A percentile compares a stretch with the other conserved stretches of the same genome.
Conservation (phyloP, 495 filamentous ascomycete species). For the Tirmania nivea region DNA sequence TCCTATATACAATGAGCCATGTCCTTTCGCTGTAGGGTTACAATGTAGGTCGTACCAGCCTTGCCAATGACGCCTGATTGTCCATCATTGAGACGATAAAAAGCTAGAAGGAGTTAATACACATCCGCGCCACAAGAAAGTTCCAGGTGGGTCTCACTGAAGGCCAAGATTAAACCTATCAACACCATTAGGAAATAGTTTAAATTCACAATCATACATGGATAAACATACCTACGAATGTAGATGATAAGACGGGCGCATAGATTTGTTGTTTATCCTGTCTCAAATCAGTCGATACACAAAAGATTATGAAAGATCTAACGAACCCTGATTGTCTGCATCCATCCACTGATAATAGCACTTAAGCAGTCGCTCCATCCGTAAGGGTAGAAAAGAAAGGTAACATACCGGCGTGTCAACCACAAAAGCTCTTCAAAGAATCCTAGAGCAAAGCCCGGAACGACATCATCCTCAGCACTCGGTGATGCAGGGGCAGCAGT, state of each 20-base stretch:
- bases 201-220: no score
- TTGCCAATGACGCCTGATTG: neutral
- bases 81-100: neutral
- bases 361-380: no score
- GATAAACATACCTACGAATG: neutral
- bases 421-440: neutral
- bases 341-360: neutral
- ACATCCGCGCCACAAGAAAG: neutral
- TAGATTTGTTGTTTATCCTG: neutral
- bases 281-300: no score
- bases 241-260: neutral
- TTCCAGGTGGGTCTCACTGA: neutral
- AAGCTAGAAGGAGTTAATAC: neutral
- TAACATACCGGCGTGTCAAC: neutral
- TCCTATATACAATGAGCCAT: neutral
- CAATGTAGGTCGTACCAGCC: neutral
- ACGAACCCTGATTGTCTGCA: neutral
- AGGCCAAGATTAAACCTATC: neutral
- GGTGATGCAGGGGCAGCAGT: neutral
- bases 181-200: no score
- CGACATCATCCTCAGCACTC: neutral
- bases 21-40: neutral
- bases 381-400: neutral
- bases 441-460: neutral
- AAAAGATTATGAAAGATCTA: neutral